A percentile compares a stretch with the other conserved stretches of the same genome.
Conservation (phyloP, 108 stramenopile genomes). For the Thalassiosira profunda region DNA sequence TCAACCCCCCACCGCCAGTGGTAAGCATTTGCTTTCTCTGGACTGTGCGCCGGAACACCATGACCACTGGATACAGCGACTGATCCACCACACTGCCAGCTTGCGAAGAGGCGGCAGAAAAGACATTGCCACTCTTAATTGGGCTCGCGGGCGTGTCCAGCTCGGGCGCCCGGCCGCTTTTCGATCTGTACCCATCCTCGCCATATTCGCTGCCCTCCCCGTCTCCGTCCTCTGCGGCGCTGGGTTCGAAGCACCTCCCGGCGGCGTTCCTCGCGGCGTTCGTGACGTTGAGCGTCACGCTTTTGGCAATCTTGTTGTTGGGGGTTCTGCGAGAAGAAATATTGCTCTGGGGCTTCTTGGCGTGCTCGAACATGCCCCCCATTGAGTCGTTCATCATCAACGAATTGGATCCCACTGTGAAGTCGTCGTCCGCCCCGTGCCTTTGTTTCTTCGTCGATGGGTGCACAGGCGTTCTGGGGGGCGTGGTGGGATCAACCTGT, state of each 20-base stretch:
- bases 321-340: constrained; percentile 23
- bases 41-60: constrained; percentile 79
- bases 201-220: constrained; percentile 12
- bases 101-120: constrained; percentile 22
- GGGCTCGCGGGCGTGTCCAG: constrained; percentile 38
- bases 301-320: constrained; percentile 31
- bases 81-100: constrained; percentile 29
- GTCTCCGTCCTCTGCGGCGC: constrained; percentile 13
- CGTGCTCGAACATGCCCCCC: constrained; percentile 41
- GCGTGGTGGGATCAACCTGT: constrained; percentile 13
- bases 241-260: constrained; percentile 27
- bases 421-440: constrained; percentile 18
- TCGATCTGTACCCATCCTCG: constrained; percentile 2
- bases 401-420: constrained; percentile 38
- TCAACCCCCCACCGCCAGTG: constrained; percentile 7
- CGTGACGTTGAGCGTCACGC: constrained; percentile 32
- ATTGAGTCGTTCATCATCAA: constrained; percentile 31
- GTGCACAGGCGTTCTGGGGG: constrained; percentile 5
- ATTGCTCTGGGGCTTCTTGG: constrained; percentile 5
- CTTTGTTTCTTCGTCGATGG: not conserved
- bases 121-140: constrained; percentile 27
- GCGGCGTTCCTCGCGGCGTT: constrained; percentile 36
- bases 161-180: not conserved
- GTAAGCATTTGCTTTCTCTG: constrained; percentile 49
- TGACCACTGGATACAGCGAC: constrained; percentile 57